These are phyloP conservation scores for Penicillium paneum DNA, from an alignment of 2,329 filamentous ascomycete genomes.

Conservation along the genomic window DNA sequence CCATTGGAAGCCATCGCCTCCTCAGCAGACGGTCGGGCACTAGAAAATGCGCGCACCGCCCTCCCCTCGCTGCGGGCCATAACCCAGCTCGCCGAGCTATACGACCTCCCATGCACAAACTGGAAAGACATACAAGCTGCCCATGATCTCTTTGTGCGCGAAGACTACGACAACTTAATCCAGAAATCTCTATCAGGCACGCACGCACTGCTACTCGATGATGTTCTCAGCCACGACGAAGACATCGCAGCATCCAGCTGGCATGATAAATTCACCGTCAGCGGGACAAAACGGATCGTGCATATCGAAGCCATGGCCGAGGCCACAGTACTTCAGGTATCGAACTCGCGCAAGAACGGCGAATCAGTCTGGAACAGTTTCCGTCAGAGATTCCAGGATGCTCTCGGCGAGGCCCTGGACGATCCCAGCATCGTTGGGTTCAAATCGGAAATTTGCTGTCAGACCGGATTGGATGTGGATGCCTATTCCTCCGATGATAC, in stretches of 20 bases:
- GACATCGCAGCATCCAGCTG: slow-evolving; percentile 59
- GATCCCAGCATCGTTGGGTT: slow-evolving; percentile 72
- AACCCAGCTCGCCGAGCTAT: slow-evolving; percentile 63
- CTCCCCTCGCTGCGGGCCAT: slow-evolving; percentile 69
- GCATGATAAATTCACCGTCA: slow-evolving; percentile 64
- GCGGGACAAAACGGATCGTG: slow-evolving; percentile 68
- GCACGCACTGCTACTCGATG: slow-evolving; percentile 73
- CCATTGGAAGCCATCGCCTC: slow-evolving; percentile 64
- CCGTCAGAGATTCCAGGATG: slow-evolving; percentile 28
- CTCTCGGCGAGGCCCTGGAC: slow-evolving; percentile 57
- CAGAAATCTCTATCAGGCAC: slow-evolving; percentile 67
- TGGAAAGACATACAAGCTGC: slow-evolving; percentile 58
- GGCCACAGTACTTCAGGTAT: slow-evolving; percentile 54
- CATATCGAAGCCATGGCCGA: slow-evolving; percentile 72
- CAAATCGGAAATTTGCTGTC: slow-evolving; percentile 80
- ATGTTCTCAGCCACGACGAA: slow-evolving; percentile 59
- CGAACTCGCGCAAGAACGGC: slow-evolving; percentile 34
- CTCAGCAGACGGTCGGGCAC: slow-evolving; percentile 67
- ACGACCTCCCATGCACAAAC: slow-evolving; percentile 58
- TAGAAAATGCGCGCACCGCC: slow-evolving; percentile 59
- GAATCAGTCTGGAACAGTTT: slow-evolving; percentile 28
- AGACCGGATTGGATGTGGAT: slow-evolving; percentile 67
- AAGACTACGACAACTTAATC: slow-evolving; percentile 57
- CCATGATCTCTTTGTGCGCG: slow-evolving; percentile 47
- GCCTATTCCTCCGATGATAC: slow-evolving; percentile 46